These are phyloP conservation scores for Helotiales sp. DNA, from an alignment of 2,329 filamentous ascomycete species.

Conservation along the genomic window DNA sequence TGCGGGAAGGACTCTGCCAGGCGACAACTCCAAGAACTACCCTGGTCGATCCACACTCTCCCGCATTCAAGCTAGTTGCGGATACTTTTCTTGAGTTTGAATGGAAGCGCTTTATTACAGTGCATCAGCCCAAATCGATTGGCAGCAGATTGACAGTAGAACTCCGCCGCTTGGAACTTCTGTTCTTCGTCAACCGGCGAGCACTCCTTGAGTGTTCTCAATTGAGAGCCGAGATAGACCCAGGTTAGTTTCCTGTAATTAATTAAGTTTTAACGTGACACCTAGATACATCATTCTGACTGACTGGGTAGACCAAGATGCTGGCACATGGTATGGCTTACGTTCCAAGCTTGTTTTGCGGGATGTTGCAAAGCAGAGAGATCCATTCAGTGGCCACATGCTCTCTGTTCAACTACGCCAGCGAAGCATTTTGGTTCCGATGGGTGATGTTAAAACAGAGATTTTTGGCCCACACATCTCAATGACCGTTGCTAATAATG, in stretches of 20 bases:
- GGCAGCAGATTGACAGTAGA: slow-evolving; percentile 49
- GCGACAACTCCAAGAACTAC: slow-evolving; percentile 37
- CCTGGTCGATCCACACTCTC: slow-evolving; percentile 56
- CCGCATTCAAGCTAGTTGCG: slow-evolving; percentile 47
- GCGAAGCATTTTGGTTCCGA: slow-evolving; percentile 59
- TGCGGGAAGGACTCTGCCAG: slow-evolving; percentile 26
- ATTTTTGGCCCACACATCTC: slow-evolving; percentile 50
- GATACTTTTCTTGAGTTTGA: slow-evolving; percentile 58
- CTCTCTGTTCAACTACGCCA: slow-evolving; percentile 31
- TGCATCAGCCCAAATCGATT: slow-evolving; percentile 50
- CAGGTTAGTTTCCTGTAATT: not conserved
- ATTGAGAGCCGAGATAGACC: slow-evolving; percentile 57
- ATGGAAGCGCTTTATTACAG: slow-evolving; percentile 46
- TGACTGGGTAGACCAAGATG: slow-evolving; percentile 60
- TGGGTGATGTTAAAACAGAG: slow-evolving; percentile 46
- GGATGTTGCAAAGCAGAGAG: slow-evolving; percentile 44
- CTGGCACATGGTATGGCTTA: slow-evolving; percentile 65
- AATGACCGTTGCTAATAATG: slow-evolving; percentile 46
- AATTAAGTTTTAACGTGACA: not conserved
- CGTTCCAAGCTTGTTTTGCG: slow-evolving; percentile 61
- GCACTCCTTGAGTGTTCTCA: slow-evolving; percentile 54
- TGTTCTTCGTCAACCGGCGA: slow-evolving; percentile 54
- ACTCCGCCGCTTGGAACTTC: slow-evolving; percentile 57
- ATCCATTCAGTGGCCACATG: not conserved
- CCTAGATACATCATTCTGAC: too few relatives aligned